Evolutionary conservation across 306 rosid genomes (phyloP).

Genomic region (Trichosanthes truncata): DNA sequence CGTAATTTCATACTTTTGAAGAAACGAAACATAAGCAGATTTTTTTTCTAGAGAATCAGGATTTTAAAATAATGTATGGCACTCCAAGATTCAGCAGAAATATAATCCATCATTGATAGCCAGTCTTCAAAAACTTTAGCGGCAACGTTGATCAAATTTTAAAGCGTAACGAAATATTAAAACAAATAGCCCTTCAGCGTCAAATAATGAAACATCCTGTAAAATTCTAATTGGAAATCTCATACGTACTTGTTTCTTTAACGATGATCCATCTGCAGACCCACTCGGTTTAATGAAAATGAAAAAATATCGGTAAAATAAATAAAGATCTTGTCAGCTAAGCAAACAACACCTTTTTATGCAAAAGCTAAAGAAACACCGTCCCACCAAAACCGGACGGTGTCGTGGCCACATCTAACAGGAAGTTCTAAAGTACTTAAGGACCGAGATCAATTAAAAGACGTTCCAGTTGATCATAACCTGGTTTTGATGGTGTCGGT

Average conservation of each 20-base stretch:
- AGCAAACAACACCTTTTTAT: neutral
- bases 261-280: no score
- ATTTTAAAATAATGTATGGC: neutral
- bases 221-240: neutral
- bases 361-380: neutral
- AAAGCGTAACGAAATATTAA: neutral
- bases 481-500: neutral
- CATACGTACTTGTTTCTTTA: neutral
- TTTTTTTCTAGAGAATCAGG: neutral
- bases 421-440: neutral
- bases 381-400: neutral
- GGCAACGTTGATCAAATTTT: neutral
- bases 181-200: neutral
- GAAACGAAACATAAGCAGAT: neutral
- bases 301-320: neutral
- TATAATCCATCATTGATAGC: neutral
- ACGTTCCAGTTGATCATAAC: neutral
- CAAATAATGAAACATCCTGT: neutral
- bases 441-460: neutral
- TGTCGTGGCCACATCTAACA: conserved; percentile 1
- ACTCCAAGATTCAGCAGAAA: neutral
- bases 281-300: neutral
- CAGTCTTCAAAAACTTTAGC: neutral
- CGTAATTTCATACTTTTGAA: neutral
- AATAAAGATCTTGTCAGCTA: neutral